Conservation (phyloP, 2,329 filamentous ascomycete species). For the Pleurostoma richardsiae region DNA sequence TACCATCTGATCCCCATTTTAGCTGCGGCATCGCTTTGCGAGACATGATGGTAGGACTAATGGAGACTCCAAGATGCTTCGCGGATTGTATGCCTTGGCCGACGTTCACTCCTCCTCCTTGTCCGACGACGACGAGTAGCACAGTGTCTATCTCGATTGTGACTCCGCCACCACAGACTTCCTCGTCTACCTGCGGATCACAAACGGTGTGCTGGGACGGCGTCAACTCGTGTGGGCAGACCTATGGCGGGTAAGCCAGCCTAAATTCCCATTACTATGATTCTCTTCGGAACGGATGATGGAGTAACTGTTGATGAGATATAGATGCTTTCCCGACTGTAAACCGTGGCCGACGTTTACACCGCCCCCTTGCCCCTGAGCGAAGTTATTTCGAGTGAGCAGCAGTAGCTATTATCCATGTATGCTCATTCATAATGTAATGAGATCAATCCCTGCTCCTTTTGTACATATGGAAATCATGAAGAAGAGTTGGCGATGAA, state of each 20-base stretch:
- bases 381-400: too few relatives aligned
- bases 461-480: too few relatives aligned
- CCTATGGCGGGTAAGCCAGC: background rate
- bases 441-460: too few relatives aligned
- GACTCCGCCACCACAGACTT: background rate
- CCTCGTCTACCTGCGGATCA: background rate
- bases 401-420: too few relatives aligned
- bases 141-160: background rate
- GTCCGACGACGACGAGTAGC: constrained; percentile 2
- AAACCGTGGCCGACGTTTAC: background rate
- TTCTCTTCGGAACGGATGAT: too few relatives aligned
- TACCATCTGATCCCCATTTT: background rate
- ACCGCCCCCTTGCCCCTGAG: background rate
- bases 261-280: background rate
- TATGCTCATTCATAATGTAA: too few relatives aligned
- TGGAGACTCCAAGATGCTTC: constrained; percentile 1
- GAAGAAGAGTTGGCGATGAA: too few relatives aligned
- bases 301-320: background rate
- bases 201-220: background rate
- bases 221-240: background rate
- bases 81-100: constrained; percentile 12
- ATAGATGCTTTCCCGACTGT: background rate
- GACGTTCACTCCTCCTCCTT: constrained; percentile 10
- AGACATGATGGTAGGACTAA: too few relatives aligned
- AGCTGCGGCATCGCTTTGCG: background rate